A percentile compares a stretch with the other conserved stretches of the same genome.
Conservation (phyloP, 306 rosid genomes). For the Myrica gale region DNA sequence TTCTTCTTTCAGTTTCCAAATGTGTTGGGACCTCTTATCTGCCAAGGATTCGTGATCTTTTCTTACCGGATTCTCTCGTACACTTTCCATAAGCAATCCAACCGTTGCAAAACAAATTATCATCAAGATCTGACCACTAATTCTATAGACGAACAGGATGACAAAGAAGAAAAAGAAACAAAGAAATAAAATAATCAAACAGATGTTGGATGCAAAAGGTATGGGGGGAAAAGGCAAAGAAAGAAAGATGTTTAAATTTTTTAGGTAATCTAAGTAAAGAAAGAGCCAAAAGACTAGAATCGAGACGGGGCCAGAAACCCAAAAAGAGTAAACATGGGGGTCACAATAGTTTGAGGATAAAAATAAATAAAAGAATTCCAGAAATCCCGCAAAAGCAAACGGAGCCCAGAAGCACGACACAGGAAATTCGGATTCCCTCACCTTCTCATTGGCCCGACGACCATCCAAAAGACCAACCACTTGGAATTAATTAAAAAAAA, state of each 20-base stretch:
- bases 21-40: neutral
- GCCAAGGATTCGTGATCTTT: neutral
- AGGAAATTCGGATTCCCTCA: neutral
- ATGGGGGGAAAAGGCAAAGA: neutral
- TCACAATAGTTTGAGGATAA: neutral
- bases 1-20: neutral
- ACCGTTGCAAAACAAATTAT: neutral
- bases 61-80: neutral
- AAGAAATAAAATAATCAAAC: neutral
- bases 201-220: neutral
- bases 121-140: neutral
- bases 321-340: neutral
- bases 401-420: conserved; percentile 16
- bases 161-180: neutral
- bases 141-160: neutral
- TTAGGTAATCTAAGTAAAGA: neutral
- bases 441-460: neutral
- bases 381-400: conserved; percentile 37
- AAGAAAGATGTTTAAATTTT: neutral
- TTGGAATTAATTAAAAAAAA: no score
- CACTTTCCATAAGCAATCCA: neutral
- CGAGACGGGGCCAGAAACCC: neutral
- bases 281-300: neutral
- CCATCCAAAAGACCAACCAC: neutral
- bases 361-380: conserved; percentile 27